These are phyloP conservation scores for Penicillium decumbens DNA, from an alignment of 2,329 filamentous ascomycete species.

Conservation along the genomic window DNA sequence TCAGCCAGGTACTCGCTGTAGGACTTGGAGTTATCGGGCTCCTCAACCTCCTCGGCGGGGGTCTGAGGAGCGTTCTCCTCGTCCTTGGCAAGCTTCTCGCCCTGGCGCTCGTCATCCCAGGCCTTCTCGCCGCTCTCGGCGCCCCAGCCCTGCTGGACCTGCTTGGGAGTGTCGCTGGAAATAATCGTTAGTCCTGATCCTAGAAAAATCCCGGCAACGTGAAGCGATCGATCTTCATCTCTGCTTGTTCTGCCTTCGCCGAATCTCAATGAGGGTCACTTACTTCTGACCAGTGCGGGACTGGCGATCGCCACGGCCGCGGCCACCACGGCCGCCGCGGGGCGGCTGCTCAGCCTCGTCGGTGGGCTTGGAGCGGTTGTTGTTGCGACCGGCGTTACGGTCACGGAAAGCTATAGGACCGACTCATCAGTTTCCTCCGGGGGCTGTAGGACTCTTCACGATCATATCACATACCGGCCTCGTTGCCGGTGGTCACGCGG, in stretches of 20 bases:
- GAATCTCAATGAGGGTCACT: constrained; percentile 26
- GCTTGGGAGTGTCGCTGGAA: constrained; percentile 43
- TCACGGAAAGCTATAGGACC: constrained; percentile 72
- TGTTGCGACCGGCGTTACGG: constrained; percentile 71
- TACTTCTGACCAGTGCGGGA: constrained; percentile 58
- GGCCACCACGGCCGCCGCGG: constrained; percentile 43
- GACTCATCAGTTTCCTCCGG: constrained; percentile 11
- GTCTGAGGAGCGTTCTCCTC: constrained; percentile 70
- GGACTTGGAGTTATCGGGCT: constrained; percentile 84
- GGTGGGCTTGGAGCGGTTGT: constrained; percentile 75
- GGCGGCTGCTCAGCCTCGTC: constrained; percentile 57
- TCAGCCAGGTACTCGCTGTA: constrained; percentile 83
- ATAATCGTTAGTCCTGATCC: constrained; percentile 19
- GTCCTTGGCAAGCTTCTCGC: constrained; percentile 77
- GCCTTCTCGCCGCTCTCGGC: constrained; percentile 74
- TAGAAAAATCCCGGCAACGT: neutral
- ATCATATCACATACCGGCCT: constrained; percentile 67
- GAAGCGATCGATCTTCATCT: neutral
- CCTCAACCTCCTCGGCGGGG: constrained; percentile 45
- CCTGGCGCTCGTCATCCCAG: constrained; percentile 86
- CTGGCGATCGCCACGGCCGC: constrained; percentile 53
- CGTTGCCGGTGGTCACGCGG: constrained; percentile 63
- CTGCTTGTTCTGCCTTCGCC: neutral
- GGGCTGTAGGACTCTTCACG: neutral
- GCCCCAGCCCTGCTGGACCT: constrained; percentile 80